Evolutionary conservation across 176 grass and related monocot species (phyloP), one percentile per base, ranked within the genome.

Genomic region (Oryza brachyantha): DNA sequence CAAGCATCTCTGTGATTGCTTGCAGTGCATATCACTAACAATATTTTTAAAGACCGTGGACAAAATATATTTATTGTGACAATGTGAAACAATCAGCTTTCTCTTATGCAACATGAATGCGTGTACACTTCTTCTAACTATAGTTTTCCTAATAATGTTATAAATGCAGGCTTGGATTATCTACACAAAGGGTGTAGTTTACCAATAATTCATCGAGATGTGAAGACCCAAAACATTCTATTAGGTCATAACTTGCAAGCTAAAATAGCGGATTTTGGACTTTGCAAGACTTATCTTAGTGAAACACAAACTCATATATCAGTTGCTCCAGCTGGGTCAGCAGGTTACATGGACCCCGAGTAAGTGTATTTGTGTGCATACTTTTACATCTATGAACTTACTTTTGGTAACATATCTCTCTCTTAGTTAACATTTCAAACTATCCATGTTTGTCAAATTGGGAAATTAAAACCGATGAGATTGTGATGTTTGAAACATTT

Each of bases 281-380:
- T 82, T 36, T 81, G 79, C 28, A 86, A 78, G 32, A 64, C 70
- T 2, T 84, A 32, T 25, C 24, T 61, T 3, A 34, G 54, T 3
- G 60, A 88, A 0, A 52, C 14, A 10, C 43, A 66, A 25, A 29
- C 36, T 35, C 66, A 55, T 10, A 32, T 66, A 74, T 74, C 40
- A 42, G 54, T 29, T 5, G 43, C 48, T 37, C 41, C 77, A 10
- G 55, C n/a, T n/a, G n/a, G n/a, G n/a, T n/a, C n/a, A n/a, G n/a
- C n/a, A n/a, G n/a, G n/a, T n/a, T n/a, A n/a, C 34, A 64, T 90
- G 48, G 87, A 90, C 58, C 87, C 87, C 10, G 83, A 85, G 87
- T 85, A 90, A 41, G 61, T 58, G 9, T 70, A 32, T 26, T 8
- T 42, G 40, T 42, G 2, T 46, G 12, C n/a, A 34, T 65, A 19